A percentile compares a stretch with the other conserved stretches of the same genome.
phyloP scores from a whole-genome alignment of 805 yeast genomes.

The Candida xiaguanensis region DNA sequence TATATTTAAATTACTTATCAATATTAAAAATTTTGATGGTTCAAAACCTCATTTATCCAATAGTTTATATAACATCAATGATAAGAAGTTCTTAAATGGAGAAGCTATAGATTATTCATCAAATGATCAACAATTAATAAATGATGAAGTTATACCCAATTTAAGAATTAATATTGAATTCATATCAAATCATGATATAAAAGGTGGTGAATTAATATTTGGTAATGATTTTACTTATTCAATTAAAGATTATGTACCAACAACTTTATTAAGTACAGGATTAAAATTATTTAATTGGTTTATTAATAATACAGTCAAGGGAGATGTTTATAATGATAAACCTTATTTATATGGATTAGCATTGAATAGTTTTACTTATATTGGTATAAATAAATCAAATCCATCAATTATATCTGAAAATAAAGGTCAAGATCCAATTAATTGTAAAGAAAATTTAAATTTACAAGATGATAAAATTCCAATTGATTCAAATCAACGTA shows the following conservation, averaged over 20 bases:
- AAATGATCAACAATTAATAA: conserved; percentile 6
- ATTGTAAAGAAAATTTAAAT: conserved; percentile 24
- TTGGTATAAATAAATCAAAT: conserved; percentile 25
- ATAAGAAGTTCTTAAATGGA: conserved; percentile 23
- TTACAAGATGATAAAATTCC: conserved; percentile 23
- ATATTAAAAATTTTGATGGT: conserved; percentile 48
- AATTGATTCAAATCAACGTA: conserved; percentile 32
- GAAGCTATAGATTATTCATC: conserved; percentile 7
- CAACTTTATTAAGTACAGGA: conserved; percentile 45
- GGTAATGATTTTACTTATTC: conserved; percentile 69
- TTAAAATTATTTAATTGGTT: conserved; percentile 52
- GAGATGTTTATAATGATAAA: conserved; percentile 55
- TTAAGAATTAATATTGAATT: conserved; percentile 34
- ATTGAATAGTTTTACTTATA: conserved; percentile 51
- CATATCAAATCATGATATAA: conserved; percentile 39
- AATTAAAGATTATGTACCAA: conserved; percentile 55
- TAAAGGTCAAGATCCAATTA: conserved; percentile 5
- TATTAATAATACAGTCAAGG: conserved; percentile 63
- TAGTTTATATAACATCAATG: conserved; percentile 29
- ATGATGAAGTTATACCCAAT: conserved; percentile 20
- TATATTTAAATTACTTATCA: conserved; percentile 33
- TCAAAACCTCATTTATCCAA: conserved; percentile 30
- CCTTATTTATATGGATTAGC: conserved; percentile 66
- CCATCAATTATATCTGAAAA: not conserved
- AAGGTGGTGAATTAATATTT: conserved; percentile 54